These are phyloP conservation scores for Pseudogymnoascus sp. DNA, from an alignment of 2,329 filamentous ascomycete species.

Conservation along the genomic window DNA sequence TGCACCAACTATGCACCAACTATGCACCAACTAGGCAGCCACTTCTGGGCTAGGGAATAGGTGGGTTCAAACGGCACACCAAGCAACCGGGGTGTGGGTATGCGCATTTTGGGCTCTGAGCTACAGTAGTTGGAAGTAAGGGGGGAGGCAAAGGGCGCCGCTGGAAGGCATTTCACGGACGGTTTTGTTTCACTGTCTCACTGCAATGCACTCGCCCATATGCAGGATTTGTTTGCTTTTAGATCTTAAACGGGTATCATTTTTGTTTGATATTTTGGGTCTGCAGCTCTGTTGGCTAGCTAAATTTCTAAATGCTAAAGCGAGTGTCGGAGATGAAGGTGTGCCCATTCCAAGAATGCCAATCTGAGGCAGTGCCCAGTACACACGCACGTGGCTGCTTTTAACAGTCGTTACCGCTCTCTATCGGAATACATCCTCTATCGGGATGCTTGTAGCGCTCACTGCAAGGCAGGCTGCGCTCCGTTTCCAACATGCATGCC, in stretches of 20 bases:
- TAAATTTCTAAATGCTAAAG: slow-evolving; percentile 8
- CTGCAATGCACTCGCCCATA: neutral
- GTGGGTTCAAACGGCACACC: neutral
- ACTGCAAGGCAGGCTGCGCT: neutral
- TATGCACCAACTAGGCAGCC: neutral
- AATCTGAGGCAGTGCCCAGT: slow-evolving; percentile 4
- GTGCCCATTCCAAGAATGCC: slow-evolving; percentile 2
- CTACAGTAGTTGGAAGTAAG: neutral
- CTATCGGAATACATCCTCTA: neutral
- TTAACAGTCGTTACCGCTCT: neutral
- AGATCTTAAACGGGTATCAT: neutral
- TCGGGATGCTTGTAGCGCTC: neutral
- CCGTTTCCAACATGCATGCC: neutral
- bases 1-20: neutral
- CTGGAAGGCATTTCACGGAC: neutral
- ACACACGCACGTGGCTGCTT: neutral
- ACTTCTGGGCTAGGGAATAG: neutral
- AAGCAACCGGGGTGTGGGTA: neutral
- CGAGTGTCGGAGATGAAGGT: slow-evolving; percentile 3
- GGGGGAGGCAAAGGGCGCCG: neutral
- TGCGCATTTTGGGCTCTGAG: neutral
- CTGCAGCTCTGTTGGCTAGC: neutral
- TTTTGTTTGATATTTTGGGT: neutral
- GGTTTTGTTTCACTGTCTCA: neutral
- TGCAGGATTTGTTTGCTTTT: neutral